phyloP scores from a whole-genome alignment of 495 filamentous ascomycete species.

The Articulospora tetracladia region DNA sequence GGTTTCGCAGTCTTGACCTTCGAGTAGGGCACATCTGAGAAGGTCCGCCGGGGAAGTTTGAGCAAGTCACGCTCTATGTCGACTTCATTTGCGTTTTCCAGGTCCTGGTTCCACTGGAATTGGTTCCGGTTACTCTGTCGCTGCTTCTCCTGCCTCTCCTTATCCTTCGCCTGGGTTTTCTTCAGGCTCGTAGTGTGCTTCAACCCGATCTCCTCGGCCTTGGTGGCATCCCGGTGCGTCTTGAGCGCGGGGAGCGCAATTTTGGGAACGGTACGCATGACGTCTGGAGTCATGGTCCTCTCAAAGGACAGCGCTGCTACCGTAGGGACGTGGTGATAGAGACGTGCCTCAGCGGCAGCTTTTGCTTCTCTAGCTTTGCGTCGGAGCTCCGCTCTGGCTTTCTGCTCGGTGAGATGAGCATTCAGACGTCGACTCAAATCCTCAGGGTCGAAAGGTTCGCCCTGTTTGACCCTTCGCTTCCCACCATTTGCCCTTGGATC shows the following conservation, averaged over 20 bases:
- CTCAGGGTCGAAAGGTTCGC: constrained; percentile 44
- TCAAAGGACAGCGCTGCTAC: constrained; percentile 46
- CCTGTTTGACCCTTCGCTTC: constrained; percentile 24
- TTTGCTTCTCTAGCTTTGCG: constrained; percentile 22
- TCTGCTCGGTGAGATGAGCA: constrained; percentile 36
- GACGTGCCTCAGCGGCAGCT: neutral
- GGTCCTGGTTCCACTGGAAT: constrained; percentile 28
- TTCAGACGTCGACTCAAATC: constrained; percentile 42
- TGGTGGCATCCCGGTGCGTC: constrained; percentile 26
- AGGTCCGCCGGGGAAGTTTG: constrained; percentile 15
- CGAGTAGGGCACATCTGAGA: constrained; percentile 16
- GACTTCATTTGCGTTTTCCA: constrained; percentile 27
- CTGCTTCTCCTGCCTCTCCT: constrained; percentile 24
- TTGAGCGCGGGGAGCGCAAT: constrained; percentile 35
- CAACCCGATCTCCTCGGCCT: constrained; percentile 5
- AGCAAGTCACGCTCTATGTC: constrained; percentile 25
- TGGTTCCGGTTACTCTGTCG: constrained; percentile 29
- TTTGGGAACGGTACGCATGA: constrained; percentile 37
- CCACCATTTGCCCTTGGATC: constrained; percentile 1
- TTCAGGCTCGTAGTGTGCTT: constrained; percentile 6
- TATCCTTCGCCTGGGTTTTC: constrained; percentile 24
- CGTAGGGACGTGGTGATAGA: constrained; percentile 36
- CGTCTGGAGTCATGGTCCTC: constrained; percentile 38
- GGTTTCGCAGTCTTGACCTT: neutral
- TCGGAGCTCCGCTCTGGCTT: constrained; percentile 33